A percentile compares a stretch with the other conserved stretches of the same genome.
Evolutionary conservation across 352 stramenopile genomes (phyloP).

Genomic region (Pythium sukuiense): DNA sequence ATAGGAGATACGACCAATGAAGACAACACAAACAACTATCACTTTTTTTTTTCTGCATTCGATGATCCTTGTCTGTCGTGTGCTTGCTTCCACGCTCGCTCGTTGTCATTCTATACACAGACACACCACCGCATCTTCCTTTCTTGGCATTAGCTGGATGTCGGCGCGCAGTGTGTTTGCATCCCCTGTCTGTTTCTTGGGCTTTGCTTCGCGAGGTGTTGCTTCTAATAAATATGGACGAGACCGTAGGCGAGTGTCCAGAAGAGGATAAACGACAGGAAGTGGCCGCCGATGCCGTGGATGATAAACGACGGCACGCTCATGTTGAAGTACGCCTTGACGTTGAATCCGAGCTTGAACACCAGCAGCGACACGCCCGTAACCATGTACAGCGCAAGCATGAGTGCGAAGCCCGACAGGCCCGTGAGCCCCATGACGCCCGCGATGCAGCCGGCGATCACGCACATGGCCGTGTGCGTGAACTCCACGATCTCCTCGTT

Average conservation of each 20-base stretch:
- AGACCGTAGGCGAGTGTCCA: constrained; percentile 88
- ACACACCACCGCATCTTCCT: too few species aligned
- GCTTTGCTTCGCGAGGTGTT: constrained; percentile 1
- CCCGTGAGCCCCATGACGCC: constrained; percentile 80
- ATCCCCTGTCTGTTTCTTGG: not conserved
- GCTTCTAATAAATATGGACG: constrained; percentile 87
- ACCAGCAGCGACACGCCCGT: constrained; percentile 65
- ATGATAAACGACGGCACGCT: constrained; percentile 71
- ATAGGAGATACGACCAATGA: constrained; percentile 4
- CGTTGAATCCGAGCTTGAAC: constrained; percentile 73
- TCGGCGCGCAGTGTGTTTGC: too few species aligned
- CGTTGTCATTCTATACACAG: not conserved
- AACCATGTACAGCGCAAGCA: constrained; percentile 63
- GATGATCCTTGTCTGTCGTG: not conserved
- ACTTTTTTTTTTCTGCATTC: constrained; percentile 5
- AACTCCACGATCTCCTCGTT: constrained; percentile 83
- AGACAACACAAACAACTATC: not conserved
- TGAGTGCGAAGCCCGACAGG: constrained; percentile 71
- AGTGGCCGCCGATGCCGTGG: constrained; percentile 64
- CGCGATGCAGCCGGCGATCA: constrained; percentile 79
- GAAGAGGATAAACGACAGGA: constrained; percentile 88
- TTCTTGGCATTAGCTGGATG: too few species aligned
- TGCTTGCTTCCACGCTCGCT: too few species aligned
- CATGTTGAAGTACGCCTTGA: constrained; percentile 84
- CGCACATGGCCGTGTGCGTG: constrained; percentile 81